These are phyloP conservation scores for Parvularia atlantis DNA, from an alignment of 78 protist species.

Conservation along the genomic window DNA sequence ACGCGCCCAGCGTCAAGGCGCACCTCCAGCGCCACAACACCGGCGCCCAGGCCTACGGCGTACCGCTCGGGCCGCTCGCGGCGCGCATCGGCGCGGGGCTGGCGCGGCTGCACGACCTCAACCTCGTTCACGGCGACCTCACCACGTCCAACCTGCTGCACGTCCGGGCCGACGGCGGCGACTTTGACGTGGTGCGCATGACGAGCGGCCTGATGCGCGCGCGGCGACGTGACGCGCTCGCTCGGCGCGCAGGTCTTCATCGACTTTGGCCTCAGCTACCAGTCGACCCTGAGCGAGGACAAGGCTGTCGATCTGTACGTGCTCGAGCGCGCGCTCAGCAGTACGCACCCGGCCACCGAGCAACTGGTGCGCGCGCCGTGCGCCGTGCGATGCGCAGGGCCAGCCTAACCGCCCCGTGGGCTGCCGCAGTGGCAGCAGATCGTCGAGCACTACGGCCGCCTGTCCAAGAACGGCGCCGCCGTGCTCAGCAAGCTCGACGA, in stretches of 20 bases:
- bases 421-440: too few relatives aligned
- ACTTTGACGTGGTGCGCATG: not conserved
- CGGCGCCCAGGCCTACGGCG: too few relatives aligned
- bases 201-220: too few relatives aligned
- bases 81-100: slow-evolving; percentile 37
- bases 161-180: not conserved
- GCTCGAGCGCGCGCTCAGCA: slow-evolving; percentile 71
- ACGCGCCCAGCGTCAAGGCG: too few relatives aligned
- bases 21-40: too few relatives aligned
- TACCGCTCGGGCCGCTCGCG: not conserved
- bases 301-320: slow-evolving; percentile 89
- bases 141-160: slow-evolving; percentile 71
- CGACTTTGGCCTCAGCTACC: slow-evolving; percentile 73
- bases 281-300: slow-evolving; percentile 55
- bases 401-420: too few relatives aligned
- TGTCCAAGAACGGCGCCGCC: too few relatives aligned
- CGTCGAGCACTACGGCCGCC: too few relatives aligned
- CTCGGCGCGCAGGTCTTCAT: slow-evolving; percentile 44
- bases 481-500: too few relatives aligned
- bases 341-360: slow-evolving; percentile 71
- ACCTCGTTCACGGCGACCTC: slow-evolving; percentile 76
- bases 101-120: slow-evolving; percentile 44
- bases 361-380: slow-evolving; percentile 14
- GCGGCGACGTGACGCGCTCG: too few relatives aligned
- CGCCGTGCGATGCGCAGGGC: too few relatives aligned